Evolutionary conservation across 768 basidiomycete genomes (phyloP).

Genomic region (Tylopilus felleus): DNA sequence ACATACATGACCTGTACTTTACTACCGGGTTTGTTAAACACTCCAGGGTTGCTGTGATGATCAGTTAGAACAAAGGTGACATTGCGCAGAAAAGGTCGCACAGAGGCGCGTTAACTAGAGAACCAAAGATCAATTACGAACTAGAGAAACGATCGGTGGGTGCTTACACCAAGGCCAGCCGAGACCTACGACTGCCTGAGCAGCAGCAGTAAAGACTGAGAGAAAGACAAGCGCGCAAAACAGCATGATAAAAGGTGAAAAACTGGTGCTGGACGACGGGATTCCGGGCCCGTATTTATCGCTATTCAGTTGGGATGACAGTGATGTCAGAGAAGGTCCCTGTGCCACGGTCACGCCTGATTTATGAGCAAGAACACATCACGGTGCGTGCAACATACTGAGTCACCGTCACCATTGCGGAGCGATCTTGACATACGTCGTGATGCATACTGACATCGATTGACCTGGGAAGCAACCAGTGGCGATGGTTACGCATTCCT

Average conservation of each 20-base stretch:
- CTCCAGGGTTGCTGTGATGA: constrained; percentile 25
- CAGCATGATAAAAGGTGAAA: constrained; percentile 15
- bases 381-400: background rate
- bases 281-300: constrained; percentile 11
- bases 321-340: background rate
- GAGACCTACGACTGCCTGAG: constrained; percentile 36
- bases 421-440: background rate
- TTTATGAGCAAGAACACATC: background rate
- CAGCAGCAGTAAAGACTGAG: constrained; percentile 14
- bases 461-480: background rate
- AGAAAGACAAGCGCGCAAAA: constrained; percentile 16
- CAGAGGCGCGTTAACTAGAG: constrained; percentile 30
- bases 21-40: constrained; percentile 28
- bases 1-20: constrained; percentile 35
- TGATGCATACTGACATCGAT: background rate
- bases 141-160: background rate
- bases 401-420: background rate
- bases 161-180: constrained; percentile 36
- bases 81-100: constrained; percentile 9
- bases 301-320: background rate
- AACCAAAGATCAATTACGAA: background rate
- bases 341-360: background rate
- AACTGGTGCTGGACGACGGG: background rate
- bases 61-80: background rate
- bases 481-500: background rate